phyloP scores from a whole-genome alignment of 768 basidiomycete genomes.

The Tricholoma bakamatsutake region DNA sequence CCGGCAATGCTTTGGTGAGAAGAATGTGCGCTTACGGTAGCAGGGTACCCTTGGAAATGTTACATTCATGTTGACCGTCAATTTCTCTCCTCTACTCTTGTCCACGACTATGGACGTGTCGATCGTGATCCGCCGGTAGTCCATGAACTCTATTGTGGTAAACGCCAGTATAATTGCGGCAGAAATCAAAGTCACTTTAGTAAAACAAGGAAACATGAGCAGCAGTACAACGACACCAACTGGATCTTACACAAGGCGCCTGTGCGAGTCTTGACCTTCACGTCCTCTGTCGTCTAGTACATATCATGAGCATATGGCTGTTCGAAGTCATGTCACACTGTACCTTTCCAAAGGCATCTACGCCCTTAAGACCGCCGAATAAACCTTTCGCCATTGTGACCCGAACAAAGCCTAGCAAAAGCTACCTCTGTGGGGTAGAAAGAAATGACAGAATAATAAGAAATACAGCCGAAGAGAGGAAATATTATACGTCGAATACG shows the following conservation, averaged over 20 bases:
- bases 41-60: slow-evolving; percentile 97
- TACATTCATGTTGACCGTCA: slow-evolving; percentile 86
- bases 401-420: slow-evolving; percentile 30
- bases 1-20: background rate
- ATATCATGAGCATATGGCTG: slow-evolving; percentile 2
- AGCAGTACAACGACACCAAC: background rate
- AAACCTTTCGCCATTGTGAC: slow-evolving; percentile 70
- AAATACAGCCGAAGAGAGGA: slow-evolving; percentile 11
- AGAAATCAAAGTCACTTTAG: slow-evolving; percentile 83
- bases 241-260: slow-evolving; percentile 74
- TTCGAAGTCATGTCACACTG: slow-evolving; percentile 17
- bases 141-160: slow-evolving; percentile 90
- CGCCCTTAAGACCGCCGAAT: slow-evolving; percentile 74
- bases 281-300: slow-evolving; percentile 92
- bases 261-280: slow-evolving; percentile 96
- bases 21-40: slow-evolving; percentile 65
- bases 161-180: slow-evolving; percentile 90
- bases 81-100: slow-evolving; percentile 89
- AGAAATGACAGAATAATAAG: slow-evolving; percentile 18
- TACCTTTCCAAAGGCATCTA: slow-evolving; percentile 99
- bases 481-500: slow-evolving; percentile 8
- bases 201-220: background rate
- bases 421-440: slow-evolving; percentile 23
- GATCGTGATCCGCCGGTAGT: slow-evolving; percentile 81
- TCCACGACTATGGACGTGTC: slow-evolving; percentile 95